A percentile compares a stretch with the other conserved stretches of the same genome.
Conservation (phyloP, 257 asterid species). For the Cruciata laevipes region DNA sequence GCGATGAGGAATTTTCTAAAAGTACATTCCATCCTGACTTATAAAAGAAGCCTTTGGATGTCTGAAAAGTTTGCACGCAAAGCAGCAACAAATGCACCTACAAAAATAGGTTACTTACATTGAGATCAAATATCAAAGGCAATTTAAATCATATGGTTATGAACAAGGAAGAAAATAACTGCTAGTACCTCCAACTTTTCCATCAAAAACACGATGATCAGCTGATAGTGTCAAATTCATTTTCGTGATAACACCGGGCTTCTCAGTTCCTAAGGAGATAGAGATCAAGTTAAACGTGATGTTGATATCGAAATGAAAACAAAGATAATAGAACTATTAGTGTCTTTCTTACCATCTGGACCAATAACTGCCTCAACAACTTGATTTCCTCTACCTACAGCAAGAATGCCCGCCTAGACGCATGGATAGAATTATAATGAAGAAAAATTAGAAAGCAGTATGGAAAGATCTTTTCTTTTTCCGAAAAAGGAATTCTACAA, state of each 20-base stretch:
- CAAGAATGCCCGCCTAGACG: slow-evolving; percentile 92
- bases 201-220: slow-evolving; percentile 94
- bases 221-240: slow-evolving; percentile 87
- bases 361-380: slow-evolving; percentile 81
- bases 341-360: slow-evolving; percentile 54
- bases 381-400: slow-evolving; percentile 93
- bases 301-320: slow-evolving; percentile 1
- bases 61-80: slow-evolving; percentile 69
- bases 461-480: not conserved
- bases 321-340: slow-evolving; percentile 8
- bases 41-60: slow-evolving; percentile 69
- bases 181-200: slow-evolving; percentile 80
- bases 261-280: slow-evolving; percentile 62
- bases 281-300: slow-evolving; percentile 12
- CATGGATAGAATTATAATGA: slow-evolving; percentile 18
- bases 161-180: not conserved
- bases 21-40: slow-evolving; percentile 15
- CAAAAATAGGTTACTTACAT: slow-evolving; percentile 9
- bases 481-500: not conserved
- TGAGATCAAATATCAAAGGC: not conserved
- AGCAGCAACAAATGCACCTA: slow-evolving; percentile 67
- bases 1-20: slow-evolving; percentile 8
- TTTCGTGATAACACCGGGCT: slow-evolving; percentile 68
- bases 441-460: not conserved
- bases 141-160: not conserved